Conservation (phyloP, 495 filamentous ascomycete species). For the Pyrenula aspistea region DNA sequence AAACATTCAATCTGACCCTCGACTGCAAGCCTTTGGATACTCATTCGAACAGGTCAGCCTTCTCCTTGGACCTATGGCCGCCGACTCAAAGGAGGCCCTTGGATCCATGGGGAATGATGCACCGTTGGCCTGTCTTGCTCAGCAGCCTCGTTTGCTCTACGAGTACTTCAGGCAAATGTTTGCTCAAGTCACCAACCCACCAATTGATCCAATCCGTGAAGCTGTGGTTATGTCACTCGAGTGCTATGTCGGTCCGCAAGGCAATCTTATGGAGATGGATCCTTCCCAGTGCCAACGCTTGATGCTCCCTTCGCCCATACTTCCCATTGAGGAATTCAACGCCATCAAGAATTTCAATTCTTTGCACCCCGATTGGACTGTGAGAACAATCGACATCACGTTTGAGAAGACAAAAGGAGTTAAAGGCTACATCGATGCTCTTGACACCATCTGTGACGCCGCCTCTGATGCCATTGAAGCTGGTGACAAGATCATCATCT, state of each 20-base stretch:
- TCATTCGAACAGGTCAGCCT: slow-evolving; percentile 95
- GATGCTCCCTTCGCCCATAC: slow-evolving; percentile 78
- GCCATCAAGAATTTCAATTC: slow-evolving; percentile 67
- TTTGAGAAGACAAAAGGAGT: slow-evolving; percentile 84
- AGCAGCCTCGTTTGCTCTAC: slow-evolving; percentile 80
- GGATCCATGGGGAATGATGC: slow-evolving; percentile 99
- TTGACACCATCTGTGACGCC: slow-evolving; percentile 82
- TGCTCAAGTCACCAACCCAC: slow-evolving; percentile 97
- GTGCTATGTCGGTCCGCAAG: slow-evolving; percentile 95
- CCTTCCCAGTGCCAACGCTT: slow-evolving; percentile 78
- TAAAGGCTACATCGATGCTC: slow-evolving; percentile 73
- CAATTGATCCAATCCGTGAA: slow-evolving; percentile 96
- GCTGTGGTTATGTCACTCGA: slow-evolving; percentile 98
- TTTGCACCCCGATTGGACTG: slow-evolving; percentile 73
- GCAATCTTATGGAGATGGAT: slow-evolving; percentile 94
- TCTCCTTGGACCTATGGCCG: slow-evolving; percentile 91
- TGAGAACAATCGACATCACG: slow-evolving; percentile 91
- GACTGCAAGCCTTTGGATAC: slow-evolving; percentile 85
- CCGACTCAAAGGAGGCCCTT: slow-evolving; percentile 97
- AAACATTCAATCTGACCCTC: slow-evolving; percentile 74
- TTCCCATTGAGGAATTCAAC: slow-evolving; percentile 89
- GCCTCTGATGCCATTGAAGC: slow-evolving; percentile 76
- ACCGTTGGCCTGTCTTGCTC: slow-evolving; percentile 81
- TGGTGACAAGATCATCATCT: slow-evolving; percentile 74
- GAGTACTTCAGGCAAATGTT: slow-evolving; percentile 99